A percentile compares a stretch with the other conserved stretches of the same genome.
phyloP scores from a whole-genome alignment of 2,329 filamentous ascomycete genomes.

The Aspergillus melleus region DNA sequence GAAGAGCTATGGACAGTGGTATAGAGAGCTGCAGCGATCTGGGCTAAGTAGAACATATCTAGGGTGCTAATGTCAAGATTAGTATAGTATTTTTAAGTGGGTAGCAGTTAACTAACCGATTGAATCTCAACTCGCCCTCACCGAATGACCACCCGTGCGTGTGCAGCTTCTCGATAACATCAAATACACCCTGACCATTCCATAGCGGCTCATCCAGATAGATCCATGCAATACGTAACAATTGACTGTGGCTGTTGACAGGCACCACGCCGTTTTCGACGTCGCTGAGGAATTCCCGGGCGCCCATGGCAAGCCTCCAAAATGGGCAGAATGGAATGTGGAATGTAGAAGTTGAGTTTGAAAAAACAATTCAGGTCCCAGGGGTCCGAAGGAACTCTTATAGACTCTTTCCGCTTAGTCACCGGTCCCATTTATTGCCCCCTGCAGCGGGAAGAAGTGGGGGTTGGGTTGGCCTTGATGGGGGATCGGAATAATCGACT shows the following conservation, averaged over 20 bases:
- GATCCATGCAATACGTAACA: constrained; percentile 23
- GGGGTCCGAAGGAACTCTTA: neutral
- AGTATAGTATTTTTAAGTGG: constrained; percentile 1
- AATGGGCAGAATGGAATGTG: constrained; percentile 2
- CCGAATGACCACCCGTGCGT: constrained; percentile 21
- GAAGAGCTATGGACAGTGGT: constrained; percentile 12
- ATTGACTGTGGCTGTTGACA: constrained; percentile 18
- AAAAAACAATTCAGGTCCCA: neutral
- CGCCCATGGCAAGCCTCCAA: constrained; percentile 13
- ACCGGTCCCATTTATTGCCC: too few species aligned
- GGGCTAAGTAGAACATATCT: constrained; percentile 23
- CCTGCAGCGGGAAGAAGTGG: too few species aligned
- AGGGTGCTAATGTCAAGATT: constrained; percentile 17
- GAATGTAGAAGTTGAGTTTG: constrained; percentile 2
- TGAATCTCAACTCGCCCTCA: constrained; percentile 21
- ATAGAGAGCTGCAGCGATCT: constrained; percentile 20
- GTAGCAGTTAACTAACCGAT: constrained; percentile 16
- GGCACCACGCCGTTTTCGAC: constrained; percentile 18
- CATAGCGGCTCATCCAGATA: constrained; percentile 21
- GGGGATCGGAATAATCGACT: too few species aligned
- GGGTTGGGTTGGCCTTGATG: too few species aligned
- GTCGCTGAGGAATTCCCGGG: constrained; percentile 15
- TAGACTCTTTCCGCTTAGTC: neutral
- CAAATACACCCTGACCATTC: constrained; percentile 15
- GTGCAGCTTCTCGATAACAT: constrained; percentile 23